Percentiles rank a stretch among this genome's conserved stretches.
Conservation (phyloP, 2,329 filamentous ascomycete genomes). For the Phialemonium atrogriseum region DNA sequence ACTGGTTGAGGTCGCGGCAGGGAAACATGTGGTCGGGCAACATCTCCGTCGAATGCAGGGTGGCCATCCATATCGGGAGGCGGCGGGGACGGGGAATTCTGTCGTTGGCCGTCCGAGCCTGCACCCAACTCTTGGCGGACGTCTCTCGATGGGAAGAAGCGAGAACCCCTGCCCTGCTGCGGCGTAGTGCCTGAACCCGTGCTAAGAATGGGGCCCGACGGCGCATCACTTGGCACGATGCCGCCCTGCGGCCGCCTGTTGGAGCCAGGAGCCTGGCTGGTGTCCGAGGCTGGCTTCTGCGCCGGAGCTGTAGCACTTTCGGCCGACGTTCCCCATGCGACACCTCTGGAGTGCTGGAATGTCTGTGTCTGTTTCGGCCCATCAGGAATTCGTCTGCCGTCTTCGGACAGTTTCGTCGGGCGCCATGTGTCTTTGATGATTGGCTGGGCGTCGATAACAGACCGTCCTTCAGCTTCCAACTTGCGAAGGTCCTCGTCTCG, state of each 20-base stretch:
- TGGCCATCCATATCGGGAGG: constrained; percentile 64
- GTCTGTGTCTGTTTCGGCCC: constrained; percentile 18
- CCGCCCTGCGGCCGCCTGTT: neutral
- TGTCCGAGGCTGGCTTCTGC: constrained; percentile 5
- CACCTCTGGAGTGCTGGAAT: constrained; percentile 18
- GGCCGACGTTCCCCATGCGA: constrained; percentile 10
- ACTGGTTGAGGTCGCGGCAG: constrained; percentile 64
- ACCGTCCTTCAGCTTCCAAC: constrained; percentile 34
- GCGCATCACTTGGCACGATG: constrained; percentile 4
- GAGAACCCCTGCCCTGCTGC: constrained; percentile 42
- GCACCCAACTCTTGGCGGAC: constrained; percentile 27
- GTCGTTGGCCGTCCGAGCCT: constrained; percentile 20
- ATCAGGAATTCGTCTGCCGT: constrained; percentile 24
- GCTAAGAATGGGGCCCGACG: constrained; percentile 10
- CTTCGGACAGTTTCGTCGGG: constrained; percentile 26
- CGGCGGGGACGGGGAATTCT: constrained; percentile 59
- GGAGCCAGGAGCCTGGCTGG: constrained; percentile 4
- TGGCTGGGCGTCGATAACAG: constrained; percentile 35
- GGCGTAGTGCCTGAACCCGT: constrained; percentile 15
- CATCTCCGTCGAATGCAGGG: constrained; percentile 63
- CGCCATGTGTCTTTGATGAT: constrained; percentile 48
- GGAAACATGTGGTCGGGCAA: constrained; percentile 56
- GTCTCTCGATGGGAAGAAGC: constrained; percentile 54
- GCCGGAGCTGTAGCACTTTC: constrained; percentile 9
- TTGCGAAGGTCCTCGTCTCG: constrained; percentile 33